Evolutionary conservation across 371 early-diverging fungal genomes (phyloP), one percentile per base, ranked within the genome.

Genomic region (Mortierella sp.): DNA sequence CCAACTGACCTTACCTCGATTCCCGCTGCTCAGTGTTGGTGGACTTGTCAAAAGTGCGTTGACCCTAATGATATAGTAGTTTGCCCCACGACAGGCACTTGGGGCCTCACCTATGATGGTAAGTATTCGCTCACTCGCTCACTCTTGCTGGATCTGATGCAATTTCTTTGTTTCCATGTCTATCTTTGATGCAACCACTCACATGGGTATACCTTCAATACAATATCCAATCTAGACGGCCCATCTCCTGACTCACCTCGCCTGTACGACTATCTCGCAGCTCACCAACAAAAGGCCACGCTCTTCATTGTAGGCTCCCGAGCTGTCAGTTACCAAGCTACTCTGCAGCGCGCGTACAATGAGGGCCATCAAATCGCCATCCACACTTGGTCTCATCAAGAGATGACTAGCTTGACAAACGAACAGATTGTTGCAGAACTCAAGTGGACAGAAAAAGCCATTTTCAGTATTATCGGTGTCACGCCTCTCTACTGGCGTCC

Each of bases 341-440:
- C 83, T 8, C 73, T 88, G 30, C 77, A 86, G 76, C 87, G 86
- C 47, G 89, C 72, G 18, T 76, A 73, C 26, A 32, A 64, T 0
- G 67, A 69, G 14, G 84, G 84, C 37, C 78, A 78, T 51, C 78
- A 78, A 28, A 70, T 78, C 43, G 78, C 68, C 35, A 73, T 78
- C 66, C 70, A 73, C 47, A 73, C 86, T 22, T 88, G 90, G 90
- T 87, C 91, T 12, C 94, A 94, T 57, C 84, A 77, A 5, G 75
- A 79, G 32, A 72, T 93, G 85, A 92, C 93, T 24, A 79, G 89
- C 1, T 73, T 87, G 55, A 77, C 90, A 24, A 92, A 87, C 37
- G 93, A 91, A 62, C 89, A 89, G 68, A 84, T 94, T 35, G 87
- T 93, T 54, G 92, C 92, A 28, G 94, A 94, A 70, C 72, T 93